Conservation (phyloP, 2,329 filamentous ascomycete genomes). For the Calonectria pteridis region DNA sequence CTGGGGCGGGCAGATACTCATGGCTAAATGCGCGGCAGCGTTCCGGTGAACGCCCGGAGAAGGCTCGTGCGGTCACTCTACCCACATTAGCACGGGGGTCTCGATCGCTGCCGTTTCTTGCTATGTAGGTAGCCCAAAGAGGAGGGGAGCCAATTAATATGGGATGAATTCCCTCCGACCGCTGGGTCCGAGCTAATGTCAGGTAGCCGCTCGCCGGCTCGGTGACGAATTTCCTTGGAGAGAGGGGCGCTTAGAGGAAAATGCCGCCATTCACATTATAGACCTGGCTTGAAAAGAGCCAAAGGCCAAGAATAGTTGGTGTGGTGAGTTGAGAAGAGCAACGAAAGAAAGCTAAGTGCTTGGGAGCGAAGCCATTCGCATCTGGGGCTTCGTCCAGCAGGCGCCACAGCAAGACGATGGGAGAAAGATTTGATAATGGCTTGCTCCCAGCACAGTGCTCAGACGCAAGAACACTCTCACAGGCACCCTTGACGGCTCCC, state of each 20-base stretch:
- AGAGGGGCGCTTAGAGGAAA: not conserved
- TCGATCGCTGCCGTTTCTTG: not conserved
- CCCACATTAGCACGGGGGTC: not conserved
- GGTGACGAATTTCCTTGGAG: not conserved
- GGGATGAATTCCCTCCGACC: slow-evolving; percentile 13
- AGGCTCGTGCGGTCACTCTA: not conserved
- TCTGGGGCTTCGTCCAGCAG: not conserved
- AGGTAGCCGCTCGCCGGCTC: not conserved
- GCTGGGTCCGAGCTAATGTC: not conserved
- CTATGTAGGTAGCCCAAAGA: not conserved
- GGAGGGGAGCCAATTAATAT: not conserved
- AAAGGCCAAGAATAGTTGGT: not conserved
- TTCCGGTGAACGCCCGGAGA: not conserved
- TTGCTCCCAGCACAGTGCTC: not conserved
- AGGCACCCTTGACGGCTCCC: not conserved
- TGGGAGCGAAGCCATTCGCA: not conserved
- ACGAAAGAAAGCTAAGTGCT: not conserved
- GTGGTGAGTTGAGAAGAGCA: not conserved
- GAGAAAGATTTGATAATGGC: slow-evolving; percentile 1
- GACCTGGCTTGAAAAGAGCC: not conserved
- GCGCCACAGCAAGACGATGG: not conserved
- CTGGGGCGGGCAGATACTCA: not conserved
- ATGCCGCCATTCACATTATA: not conserved
- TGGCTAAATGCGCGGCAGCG: not conserved
- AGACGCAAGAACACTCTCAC: not conserved